phyloP scores from a whole-genome alignment of 768 basidiomycete species.

The Rhizopogon vesiculosus region DNA sequence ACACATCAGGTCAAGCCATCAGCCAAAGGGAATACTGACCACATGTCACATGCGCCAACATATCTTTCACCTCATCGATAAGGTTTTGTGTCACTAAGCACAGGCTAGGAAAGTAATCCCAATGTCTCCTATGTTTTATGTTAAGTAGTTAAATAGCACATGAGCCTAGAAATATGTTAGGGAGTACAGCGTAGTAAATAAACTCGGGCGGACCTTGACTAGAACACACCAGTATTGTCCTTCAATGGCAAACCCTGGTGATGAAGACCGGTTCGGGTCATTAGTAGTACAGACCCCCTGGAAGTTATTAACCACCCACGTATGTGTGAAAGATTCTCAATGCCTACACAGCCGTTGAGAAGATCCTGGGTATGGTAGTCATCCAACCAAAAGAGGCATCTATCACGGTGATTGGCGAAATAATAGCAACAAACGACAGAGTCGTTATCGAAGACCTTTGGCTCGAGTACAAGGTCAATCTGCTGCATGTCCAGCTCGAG shows the following conservation, averaged over 20 bases:
- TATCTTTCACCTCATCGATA: constrained; percentile 20
- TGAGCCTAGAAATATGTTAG: not conserved
- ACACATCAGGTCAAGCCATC: not conserved
- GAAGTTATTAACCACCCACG: constrained; percentile 4
- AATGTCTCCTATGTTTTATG: constrained; percentile 27
- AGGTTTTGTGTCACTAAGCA: constrained; percentile 21
- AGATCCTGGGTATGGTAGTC: constrained; percentile 31
- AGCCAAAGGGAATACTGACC: constrained; percentile 10
- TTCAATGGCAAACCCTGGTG: constrained; percentile 28
- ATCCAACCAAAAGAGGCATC: constrained; percentile 54
- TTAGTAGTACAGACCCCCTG: not conserved
- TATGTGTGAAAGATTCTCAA: constrained; percentile 17
- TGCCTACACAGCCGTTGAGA: constrained; percentile 18
- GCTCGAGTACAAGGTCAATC: constrained; percentile 44
- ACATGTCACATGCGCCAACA: constrained; percentile 21
- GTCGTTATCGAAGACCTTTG: constrained; percentile 17
- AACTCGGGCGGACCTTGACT: not conserved
- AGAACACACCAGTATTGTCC: constrained; percentile 31
- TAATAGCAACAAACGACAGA: constrained; percentile 40
- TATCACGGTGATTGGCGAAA: constrained; percentile 42
- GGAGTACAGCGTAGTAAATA: not conserved
- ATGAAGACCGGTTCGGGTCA: not conserved
- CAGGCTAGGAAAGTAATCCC: constrained; percentile 25
- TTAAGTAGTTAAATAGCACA: not conserved
- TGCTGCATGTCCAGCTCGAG: constrained; percentile 27